These are phyloP conservation scores for Candida dendrica DNA, from an alignment of 805 yeast species.

Conservation along the genomic window DNA sequence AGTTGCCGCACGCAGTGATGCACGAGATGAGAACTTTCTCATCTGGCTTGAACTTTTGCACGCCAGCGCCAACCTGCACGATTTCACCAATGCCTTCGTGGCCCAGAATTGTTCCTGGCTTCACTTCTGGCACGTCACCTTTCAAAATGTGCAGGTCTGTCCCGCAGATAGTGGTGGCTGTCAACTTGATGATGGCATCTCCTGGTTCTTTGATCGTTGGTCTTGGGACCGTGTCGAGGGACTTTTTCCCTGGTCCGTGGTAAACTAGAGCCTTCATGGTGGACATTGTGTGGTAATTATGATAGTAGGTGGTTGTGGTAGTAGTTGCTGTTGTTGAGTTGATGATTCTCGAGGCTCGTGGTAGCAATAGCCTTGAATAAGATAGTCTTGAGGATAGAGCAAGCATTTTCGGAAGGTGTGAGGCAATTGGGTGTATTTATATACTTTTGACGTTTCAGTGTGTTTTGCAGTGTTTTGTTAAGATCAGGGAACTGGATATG, in stretches of 20 bases:
- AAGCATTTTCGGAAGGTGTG: too few relatives aligned
- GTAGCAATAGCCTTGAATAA: too few relatives aligned
- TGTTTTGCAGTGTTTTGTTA: too few relatives aligned
- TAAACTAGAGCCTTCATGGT: conserved; percentile 43
- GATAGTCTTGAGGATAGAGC: too few relatives aligned
- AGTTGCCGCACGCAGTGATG: conserved; percentile 53
- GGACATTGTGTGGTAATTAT: neutral
- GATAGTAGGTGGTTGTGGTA: too few relatives aligned
- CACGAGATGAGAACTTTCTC: conserved; percentile 61
- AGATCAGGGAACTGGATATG: too few relatives aligned
- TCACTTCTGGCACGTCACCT: conserved; percentile 51
- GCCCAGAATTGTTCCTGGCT: conserved; percentile 44
- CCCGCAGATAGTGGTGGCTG: conserved; percentile 59
- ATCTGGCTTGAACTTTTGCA: conserved; percentile 42
- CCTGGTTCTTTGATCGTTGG: conserved; percentile 40
- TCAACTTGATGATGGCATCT: conserved; percentile 50
- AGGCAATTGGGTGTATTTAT: too few relatives aligned
- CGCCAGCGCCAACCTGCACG: conserved; percentile 40
- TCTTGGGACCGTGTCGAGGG: conserved; percentile 29
- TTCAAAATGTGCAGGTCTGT: conserved; percentile 56
- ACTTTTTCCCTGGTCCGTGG: conserved; percentile 34
- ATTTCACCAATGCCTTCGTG: conserved; percentile 59
- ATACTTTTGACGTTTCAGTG: too few relatives aligned
- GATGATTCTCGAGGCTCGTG: too few relatives aligned
- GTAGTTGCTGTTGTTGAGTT: too few relatives aligned